Evolutionary conservation across 768 basidiomycete species (phyloP), one percentile per base, ranked within the genome.

Genomic region (Lactarius sp.): DNA sequence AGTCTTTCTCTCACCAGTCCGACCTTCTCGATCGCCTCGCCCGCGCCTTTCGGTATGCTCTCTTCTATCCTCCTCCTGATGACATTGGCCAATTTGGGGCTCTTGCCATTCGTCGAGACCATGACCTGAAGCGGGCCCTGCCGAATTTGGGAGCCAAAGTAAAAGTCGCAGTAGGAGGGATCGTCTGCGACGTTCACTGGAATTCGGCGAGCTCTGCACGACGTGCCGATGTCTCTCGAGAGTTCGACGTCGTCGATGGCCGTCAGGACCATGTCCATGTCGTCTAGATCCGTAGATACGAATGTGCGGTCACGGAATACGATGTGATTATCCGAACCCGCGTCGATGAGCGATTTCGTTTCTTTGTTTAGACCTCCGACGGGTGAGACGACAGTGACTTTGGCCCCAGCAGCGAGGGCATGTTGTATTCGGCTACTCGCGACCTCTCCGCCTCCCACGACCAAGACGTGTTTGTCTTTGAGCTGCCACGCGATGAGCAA

Each of bases 171-270:
- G 49, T 87, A 83, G 50, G 90, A 85, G 3, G 97, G 97, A 64
- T 98, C 89, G 77, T 99, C 96, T 44, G 97, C 97, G 65, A 94
- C 93, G 75, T 99, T 99, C 59, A 96, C 88, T 7, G 94, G 93
- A 55, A 98, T 88, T 52, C 79, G 82, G 58, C 74, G 79, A 31
- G 80, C 77, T 59, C 93, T 77, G 69, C 89, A 90, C 69, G 87
- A 77, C 9, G 79, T 70, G 70, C 83, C 88, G 50, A 98, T 94
- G n/a, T 79, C 71, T 58, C 83, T 82, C 31, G 90, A 92, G 61
- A 83, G 78, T 1, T 60, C 76, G 66, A 85, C 83, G 73, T 95
- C 87, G 75, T 96, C 93, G 51, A 97, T 84, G n/a, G 94, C 94
- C 9, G 92, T 92, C 65, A 98, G 83, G 54, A 95, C 91, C 87